Evolutionary conservation across 1,284 basidiomycete species (phyloP).

Genomic region (Cystobasidiaceae sp.): DNA sequence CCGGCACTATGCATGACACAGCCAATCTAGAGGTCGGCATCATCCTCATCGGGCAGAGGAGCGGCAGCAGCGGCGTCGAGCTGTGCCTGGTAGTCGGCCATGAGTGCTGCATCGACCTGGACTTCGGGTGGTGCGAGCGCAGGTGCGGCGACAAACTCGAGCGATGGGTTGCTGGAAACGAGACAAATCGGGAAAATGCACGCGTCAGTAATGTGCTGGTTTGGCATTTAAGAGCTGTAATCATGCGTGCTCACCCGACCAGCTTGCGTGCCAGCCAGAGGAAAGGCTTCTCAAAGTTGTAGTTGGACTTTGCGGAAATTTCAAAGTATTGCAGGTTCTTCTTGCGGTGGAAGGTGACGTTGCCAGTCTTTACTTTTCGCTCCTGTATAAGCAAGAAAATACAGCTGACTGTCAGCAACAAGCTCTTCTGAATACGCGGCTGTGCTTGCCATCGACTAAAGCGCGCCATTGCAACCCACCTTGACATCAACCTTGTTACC

Average conservation of each 20-base stretch:
- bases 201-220: too few species aligned
- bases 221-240: too few species aligned
- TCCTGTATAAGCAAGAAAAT: too few species aligned
- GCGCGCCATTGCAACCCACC: too few species aligned
- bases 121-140: slow-evolving; percentile 95
- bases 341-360: slow-evolving; percentile 99
- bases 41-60: slow-evolving; percentile 54
- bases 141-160: slow-evolving; percentile 95
- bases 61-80: slow-evolving; percentile 56
- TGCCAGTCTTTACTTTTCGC: slow-evolving; percentile 96
- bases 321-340: slow-evolving; percentile 99
- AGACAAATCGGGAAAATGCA: not conserved
- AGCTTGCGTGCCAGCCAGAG: slow-evolving; percentile 98
- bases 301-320: slow-evolving; percentile 99
- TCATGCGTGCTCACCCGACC: slow-evolving; percentile 66
- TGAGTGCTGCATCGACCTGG: slow-evolving; percentile 70
- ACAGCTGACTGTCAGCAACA: too few species aligned
- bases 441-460: too few species aligned
- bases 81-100: slow-evolving; percentile 78
- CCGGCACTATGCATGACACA: too few species aligned
- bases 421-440: too few species aligned
- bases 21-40: slow-evolving; percentile 42
- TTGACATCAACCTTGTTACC: slow-evolving; percentile 99
- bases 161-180: slow-evolving; percentile 64
- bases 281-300: slow-evolving; percentile 99